Percentiles rank a stretch among this genome's conserved stretches.
Conservation (phyloP, 2,329 filamentous ascomycete species). For the Falciphora oryzae region DNA sequence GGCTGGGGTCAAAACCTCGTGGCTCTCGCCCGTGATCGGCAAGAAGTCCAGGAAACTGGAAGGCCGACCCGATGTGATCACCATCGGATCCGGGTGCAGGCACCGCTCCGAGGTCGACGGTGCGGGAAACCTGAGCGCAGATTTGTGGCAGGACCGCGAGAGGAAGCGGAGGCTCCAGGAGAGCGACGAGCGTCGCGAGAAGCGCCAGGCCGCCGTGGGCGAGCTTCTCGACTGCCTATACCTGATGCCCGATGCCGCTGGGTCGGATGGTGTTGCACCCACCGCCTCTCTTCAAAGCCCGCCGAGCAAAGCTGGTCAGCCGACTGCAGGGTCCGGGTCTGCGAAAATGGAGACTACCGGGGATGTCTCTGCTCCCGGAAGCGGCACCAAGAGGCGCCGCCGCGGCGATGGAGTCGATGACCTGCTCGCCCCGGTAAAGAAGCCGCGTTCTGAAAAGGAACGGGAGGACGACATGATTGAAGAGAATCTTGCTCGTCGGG, state of each 20-base stretch:
- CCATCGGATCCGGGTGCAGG: neutral
- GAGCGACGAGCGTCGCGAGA: neutral
- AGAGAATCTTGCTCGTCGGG: neutral
- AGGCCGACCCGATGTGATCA: neutral
- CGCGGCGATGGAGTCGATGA: no score
- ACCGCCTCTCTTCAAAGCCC: neutral
- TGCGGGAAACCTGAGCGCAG: neutral
- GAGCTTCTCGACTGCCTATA: neutral
- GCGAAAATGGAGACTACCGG: neutral
- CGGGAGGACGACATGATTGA: neutral
- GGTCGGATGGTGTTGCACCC: neutral
- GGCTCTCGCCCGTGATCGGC: slow-evolving; percentile 1
- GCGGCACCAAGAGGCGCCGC: neutral
- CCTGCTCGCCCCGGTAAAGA: neutral
- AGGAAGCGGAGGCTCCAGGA: slow-evolving; percentile 1
- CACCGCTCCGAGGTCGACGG: neutral
- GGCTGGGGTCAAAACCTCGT: neutral
- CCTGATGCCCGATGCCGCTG: neutral
- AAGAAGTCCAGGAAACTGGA: neutral
- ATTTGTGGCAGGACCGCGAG: slow-evolving; percentile 1
- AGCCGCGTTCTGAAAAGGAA: neutral
- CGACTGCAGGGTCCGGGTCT: neutral
- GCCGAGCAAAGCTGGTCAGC: neutral
- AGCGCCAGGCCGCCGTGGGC: no score
- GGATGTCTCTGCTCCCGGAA: neutral